Conservation (phyloP, 768 basidiomycete species). For the Suillus subaureus region DNA sequence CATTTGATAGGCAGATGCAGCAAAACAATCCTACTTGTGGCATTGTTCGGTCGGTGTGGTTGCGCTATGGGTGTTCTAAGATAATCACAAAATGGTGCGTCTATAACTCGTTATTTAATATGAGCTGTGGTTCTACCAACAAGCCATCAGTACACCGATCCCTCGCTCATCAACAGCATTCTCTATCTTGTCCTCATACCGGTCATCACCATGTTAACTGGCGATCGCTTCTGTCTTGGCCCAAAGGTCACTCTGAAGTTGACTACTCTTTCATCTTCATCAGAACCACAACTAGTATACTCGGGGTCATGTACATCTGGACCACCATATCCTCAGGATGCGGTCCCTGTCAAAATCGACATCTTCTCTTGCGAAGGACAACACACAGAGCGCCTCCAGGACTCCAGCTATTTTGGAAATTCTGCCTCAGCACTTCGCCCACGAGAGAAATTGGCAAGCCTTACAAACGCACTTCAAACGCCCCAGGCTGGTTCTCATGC, state of each 20-base stretch:
- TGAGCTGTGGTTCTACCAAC: background rate
- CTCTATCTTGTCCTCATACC: background rate
- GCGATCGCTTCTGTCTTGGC: slow-evolving; percentile 11
- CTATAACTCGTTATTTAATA: slow-evolving; percentile 7
- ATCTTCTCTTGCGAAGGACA: background rate
- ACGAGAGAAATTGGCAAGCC: background rate
- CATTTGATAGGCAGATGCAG: background rate
- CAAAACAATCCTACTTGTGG: background rate
- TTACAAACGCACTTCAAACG: background rate
- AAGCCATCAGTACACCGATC: background rate
- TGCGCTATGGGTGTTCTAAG: background rate
- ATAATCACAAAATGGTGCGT: slow-evolving; percentile 7
- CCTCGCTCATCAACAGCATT: background rate
- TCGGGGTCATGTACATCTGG: background rate
- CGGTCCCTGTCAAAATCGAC: background rate
- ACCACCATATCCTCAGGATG: background rate
- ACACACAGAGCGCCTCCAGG: background rate
- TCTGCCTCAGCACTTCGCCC: background rate
- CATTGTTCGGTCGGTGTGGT: background rate
- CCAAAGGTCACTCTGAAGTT: slow-evolving; percentile 12
- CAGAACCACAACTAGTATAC: too few relatives aligned
- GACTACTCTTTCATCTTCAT: background rate
- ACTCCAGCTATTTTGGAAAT: background rate
- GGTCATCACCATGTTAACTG: slow-evolving; percentile 17
- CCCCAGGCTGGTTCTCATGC: background rate